phyloP scores from a whole-genome alignment of 2,329 filamentous ascomycete species.

The Pleomassaria siparia region DNA sequence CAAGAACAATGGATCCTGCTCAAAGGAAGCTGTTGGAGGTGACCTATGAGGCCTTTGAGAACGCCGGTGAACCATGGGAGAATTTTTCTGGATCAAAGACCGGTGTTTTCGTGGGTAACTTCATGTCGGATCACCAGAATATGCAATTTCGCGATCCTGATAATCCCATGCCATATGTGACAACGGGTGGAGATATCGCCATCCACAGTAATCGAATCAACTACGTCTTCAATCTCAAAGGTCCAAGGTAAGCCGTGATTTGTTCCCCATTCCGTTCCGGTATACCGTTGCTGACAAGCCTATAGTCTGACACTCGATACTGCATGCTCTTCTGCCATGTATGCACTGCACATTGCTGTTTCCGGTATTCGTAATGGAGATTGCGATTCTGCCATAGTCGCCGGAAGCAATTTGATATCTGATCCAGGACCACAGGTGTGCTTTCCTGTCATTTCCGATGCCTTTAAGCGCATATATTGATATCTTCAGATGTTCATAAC shows the following conservation, averaged over 20 bases:
- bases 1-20: slow-evolving; percentile 23
- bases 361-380: slow-evolving; percentile 17
- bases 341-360: slow-evolving; percentile 26
- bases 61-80: slow-evolving; percentile 34
- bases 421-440: too few relatives aligned
- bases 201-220: slow-evolving; percentile 31
- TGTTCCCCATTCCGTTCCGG: neutral
- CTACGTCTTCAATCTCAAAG: slow-evolving; percentile 31
- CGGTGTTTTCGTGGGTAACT: slow-evolving; percentile 25
- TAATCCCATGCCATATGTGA: slow-evolving; percentile 8
- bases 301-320: slow-evolving; percentile 25
- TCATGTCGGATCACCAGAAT: slow-evolving; percentile 14
- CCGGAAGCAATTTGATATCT: slow-evolving; percentile 19
- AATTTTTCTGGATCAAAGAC: slow-evolving; percentile 20
- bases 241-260: slow-evolving; percentile 18
- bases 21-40: slow-evolving; percentile 36
- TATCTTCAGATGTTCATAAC: slow-evolving; percentile 10
- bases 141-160: slow-evolving; percentile 22
- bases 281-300: neutral
- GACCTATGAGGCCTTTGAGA: slow-evolving; percentile 44
- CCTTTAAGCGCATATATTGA: too few relatives aligned
- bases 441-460: too few relatives aligned
- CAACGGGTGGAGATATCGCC: slow-evolving; percentile 14
- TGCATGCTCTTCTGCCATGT: slow-evolving; percentile 28
- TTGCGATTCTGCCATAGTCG: slow-evolving; percentile 27